Evolutionary conservation across 1,284 basidiomycete species (phyloP).

Genomic region (Violaceomyces palustris): DNA sequence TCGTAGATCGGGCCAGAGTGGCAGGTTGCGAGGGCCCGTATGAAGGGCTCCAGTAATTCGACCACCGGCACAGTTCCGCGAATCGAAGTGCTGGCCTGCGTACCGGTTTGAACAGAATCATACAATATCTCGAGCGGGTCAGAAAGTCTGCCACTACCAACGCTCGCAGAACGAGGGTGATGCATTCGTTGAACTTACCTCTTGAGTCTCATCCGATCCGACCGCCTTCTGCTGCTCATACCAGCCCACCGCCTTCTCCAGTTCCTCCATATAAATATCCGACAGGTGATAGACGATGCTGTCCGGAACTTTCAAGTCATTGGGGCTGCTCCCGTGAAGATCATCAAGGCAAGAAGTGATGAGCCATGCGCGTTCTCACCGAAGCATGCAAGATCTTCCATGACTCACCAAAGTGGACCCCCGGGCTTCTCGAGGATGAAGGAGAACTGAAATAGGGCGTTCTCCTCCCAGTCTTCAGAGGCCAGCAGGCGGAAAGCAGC

Average conservation of each 20-base stretch:
- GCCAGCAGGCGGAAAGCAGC: slow-evolving; percentile 76
- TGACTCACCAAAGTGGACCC: slow-evolving; percentile 8
- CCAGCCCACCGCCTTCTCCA: slow-evolving; percentile 65
- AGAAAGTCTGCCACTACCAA: too few species aligned
- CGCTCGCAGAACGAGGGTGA: too few species aligned
- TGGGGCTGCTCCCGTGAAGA: slow-evolving; percentile 18
- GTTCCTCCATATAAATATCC: slow-evolving; percentile 85
- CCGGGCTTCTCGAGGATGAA: slow-evolving; percentile 13
- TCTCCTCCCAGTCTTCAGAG: slow-evolving; percentile 65
- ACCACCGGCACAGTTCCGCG: slow-evolving; percentile 58
- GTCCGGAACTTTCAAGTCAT: slow-evolving; percentile 68
- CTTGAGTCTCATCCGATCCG: background rate
- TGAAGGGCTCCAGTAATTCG: slow-evolving; percentile 64
- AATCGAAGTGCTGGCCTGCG: slow-evolving; percentile 9
- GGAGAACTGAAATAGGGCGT: slow-evolving; percentile 22
- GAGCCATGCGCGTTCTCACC: too few species aligned
- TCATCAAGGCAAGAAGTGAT: too few species aligned
- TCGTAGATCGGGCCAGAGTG: slow-evolving; percentile 63
- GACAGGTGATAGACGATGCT: slow-evolving; percentile 68
- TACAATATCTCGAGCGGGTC: too few species aligned
- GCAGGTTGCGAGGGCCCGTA: slow-evolving; percentile 65
- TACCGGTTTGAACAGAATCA: too few species aligned
- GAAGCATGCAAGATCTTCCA: too few species aligned
- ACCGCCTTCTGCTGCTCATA: background rate
- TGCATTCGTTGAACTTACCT: too few species aligned